Conservation (phyloP, 371 early-diverging fungal species). For the Rhizopus delemar region DNA sequence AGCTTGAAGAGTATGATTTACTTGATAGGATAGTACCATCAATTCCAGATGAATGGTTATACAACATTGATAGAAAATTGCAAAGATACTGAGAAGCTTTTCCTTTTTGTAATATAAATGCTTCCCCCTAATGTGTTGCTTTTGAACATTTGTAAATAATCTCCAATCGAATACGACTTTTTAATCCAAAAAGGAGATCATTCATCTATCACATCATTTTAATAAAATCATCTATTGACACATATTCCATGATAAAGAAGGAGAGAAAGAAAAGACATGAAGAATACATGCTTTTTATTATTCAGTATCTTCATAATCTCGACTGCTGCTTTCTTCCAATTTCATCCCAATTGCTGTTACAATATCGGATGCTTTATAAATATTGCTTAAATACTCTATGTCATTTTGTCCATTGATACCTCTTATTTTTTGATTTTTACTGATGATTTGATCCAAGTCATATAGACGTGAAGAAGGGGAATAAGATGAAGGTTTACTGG, state of each 20-base stretch:
- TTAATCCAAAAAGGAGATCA: too few relatives aligned
- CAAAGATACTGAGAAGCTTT: too few relatives aligned
- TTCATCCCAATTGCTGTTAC: neutral
- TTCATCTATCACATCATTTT: too few relatives aligned
- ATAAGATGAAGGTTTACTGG: conserved; percentile 28
- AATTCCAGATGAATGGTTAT: conserved; percentile 30
- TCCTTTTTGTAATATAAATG: too few relatives aligned
- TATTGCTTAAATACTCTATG: neutral
- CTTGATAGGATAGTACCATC: conserved; percentile 24
- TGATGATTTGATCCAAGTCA: conserved; percentile 33
- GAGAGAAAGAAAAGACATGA: neutral
- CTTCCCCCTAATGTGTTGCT: too few relatives aligned
- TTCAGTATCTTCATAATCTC: neutral
- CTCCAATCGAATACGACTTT: too few relatives aligned
- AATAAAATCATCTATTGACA: too few relatives aligned
- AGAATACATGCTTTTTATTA: neutral
- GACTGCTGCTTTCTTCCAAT: conserved; percentile 1
- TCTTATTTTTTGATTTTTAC: conserved; percentile 25
- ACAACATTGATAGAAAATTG: conserved; percentile 17
- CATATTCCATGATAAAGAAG: neutral
- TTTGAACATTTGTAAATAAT: too few relatives aligned
- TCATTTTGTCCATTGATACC: conserved; percentile 9
- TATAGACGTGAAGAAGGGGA: conserved; percentile 40
- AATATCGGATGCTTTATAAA: neutral
- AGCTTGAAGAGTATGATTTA: conserved; percentile 17